Base-by-base conservation (phyloP, 2,329 filamentous ascomycete species). In the Aspergillus quadrilineatus region DNA sequence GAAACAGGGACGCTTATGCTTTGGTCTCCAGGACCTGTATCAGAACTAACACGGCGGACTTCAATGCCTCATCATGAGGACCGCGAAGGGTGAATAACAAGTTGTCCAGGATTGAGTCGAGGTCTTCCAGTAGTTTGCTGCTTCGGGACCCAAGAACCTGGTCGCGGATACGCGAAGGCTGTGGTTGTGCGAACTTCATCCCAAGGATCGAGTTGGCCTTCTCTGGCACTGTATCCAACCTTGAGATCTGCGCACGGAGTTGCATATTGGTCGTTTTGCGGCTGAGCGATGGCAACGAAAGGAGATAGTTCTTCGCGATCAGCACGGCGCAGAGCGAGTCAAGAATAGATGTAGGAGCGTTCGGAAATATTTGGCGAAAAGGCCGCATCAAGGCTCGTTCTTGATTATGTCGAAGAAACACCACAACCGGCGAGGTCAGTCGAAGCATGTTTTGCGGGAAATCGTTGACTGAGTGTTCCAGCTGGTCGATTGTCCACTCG, bases 401-500 rank as follows among this genome's bases (percentile, higher is more conserved):
- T 9, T 75, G 66, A 30, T 65, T 75, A 36, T 71, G 66, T 17
- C 73, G 68, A 15, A 75, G 60, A 55, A 73, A 69, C 46, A 75
- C 68, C 4, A 75, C 72, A 14, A 73, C 73, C 12, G 73, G 73
- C 0, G 73, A 75, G 4, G 72, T 72, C 8, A 75, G 65, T 15
- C 66, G 68, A 5, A 75, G 66, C 65, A 70, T 70, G 39, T 68
- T 63, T 9, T 65, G 67, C 15, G 73, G 71, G 15, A 69, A 73
- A 15, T 71, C 68, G 37, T 69, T 72, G 10, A 74, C 67, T 1
- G 70, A 73, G 28, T 70, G 64, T 10, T 75, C 72, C 26, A 75
- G 64, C 59, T 75, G 70, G 32, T 73, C 69, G 1, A 75, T 62
- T 4, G 72, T 70, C 73, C 73, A 75, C 55, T 75, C 72, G 46